Conservation (phyloP, 805 yeast genomes). For the Yarrowia sp. region DNA sequence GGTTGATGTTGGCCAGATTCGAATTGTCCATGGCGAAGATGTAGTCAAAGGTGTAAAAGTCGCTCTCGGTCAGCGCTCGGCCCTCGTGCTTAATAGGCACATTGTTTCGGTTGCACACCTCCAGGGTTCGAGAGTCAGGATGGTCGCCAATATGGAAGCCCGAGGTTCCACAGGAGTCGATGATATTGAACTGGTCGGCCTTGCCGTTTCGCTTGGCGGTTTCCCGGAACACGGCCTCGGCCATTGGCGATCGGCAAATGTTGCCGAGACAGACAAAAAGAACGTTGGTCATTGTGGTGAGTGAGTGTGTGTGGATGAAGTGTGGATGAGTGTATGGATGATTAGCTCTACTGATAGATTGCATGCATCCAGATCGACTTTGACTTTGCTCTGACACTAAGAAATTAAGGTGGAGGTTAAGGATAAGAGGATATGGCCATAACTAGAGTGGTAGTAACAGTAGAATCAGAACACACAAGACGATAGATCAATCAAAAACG, state of each 20-base stretch:
- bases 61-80: conserved; percentile 79
- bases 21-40: conserved; percentile 57
- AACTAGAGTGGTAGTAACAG: too few species aligned
- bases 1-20: conserved; percentile 43
- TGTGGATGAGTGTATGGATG: not conserved
- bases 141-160: conserved; percentile 82
- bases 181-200: conserved; percentile 55
- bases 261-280: conserved; percentile 36
- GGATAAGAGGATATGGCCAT: too few species aligned
- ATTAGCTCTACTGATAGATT: not conserved
- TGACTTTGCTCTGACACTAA: too few species aligned
- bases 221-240: conserved; percentile 86
- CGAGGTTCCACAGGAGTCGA: conserved; percentile 91
- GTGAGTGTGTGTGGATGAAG: not conserved
- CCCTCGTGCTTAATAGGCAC: conserved; percentile 79
- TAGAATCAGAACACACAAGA: too few species aligned
- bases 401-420: not conserved
- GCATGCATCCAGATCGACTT: conserved; percentile 17
- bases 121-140: conserved; percentile 78
- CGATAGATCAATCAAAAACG: too few species aligned
- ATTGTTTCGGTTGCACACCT: conserved; percentile 71
- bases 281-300: conserved; percentile 24
- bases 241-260: conserved; percentile 95
- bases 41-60: conserved; percentile 61
- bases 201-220: conserved; percentile 61